Percentiles rank a stretch among this genome's conserved stretches.
Conservation (phyloP, 495 filamentous ascomycete genomes). For the Penicillium pancosmium region DNA sequence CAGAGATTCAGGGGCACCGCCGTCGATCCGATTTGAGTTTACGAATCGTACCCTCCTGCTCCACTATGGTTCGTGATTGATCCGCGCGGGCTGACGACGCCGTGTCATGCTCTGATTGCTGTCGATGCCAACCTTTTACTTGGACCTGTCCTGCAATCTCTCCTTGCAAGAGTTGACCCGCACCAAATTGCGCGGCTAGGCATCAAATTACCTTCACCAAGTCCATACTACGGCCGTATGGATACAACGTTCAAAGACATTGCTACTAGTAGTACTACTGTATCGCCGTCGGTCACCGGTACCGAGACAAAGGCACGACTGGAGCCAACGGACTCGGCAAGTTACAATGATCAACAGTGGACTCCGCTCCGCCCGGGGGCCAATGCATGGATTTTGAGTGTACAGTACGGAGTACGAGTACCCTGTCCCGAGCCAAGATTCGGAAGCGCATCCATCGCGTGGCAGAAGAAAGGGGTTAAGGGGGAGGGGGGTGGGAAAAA, state of each 20-base stretch:
- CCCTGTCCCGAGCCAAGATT: conserved; percentile 1
- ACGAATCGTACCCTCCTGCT: conserved; percentile 16
- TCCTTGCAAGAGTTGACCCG: conserved; percentile 1
- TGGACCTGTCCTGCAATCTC: conserved; percentile 11
- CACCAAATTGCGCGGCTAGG: not conserved
- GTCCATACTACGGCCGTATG: not conserved
- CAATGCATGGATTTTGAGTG: conserved; percentile 8
- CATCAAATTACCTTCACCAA: no score
- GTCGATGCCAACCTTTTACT: not conserved
- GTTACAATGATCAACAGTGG: conserved; percentile 14
- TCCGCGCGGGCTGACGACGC: conserved; percentile 25
- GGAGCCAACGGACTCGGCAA: conserved; percentile 10
- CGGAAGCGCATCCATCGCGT: conserved; percentile 6
- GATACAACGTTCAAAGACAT: not conserved
- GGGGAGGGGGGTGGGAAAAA: not conserved
- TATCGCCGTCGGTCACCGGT: not conserved
- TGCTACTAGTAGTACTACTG: not conserved
- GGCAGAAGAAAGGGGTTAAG: conserved; percentile 15
- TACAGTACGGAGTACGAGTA: not conserved
- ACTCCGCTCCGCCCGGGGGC: not conserved
- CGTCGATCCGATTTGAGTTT: conserved; percentile 16
- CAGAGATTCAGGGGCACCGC: conserved; percentile 14
- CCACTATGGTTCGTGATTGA: conserved; percentile 24
- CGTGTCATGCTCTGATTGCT: conserved; percentile 17
- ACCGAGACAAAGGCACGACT: not conserved